Evolutionary conservation across 2,329 filamentous ascomycete species (phyloP), one percentile per base, ranked within the genome.

Genomic region (Zasmidium angulare): DNA sequence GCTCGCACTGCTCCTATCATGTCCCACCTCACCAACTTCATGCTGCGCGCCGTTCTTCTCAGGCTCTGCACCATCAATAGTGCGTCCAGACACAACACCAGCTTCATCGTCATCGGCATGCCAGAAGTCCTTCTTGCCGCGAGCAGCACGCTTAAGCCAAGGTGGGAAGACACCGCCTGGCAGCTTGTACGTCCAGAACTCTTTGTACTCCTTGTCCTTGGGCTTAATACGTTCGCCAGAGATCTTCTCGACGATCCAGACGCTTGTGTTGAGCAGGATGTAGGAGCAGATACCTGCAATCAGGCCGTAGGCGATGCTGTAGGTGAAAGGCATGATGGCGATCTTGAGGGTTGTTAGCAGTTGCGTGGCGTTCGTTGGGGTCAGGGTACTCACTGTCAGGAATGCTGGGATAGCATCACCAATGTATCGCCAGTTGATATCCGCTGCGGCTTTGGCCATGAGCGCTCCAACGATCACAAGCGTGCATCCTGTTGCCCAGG

Each of bases 401-500:
- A 96, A 96, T 2, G 91, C 90, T 0, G 91, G 91, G 22, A 96
- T 82, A 0, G 90, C 88, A 72, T 96, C 91, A 54, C 91, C 91
- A 61, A 91, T 81, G 76, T 96, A 96, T 50, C 81, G 81, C 91
- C 91, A 96, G 81, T 96, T 96, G 79, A 96, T 93, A 64, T 95
- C 89, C 17, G 84, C 85, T 12, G 89, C 89, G 1, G 89, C 83
- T 62, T 86, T 84, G 58, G 88, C 86, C 91, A 96, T 96, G 82
- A 96, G 88, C 20, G 87, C 87, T n/a, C 91, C 91, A 56, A 96
- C 90, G 43, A 96, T 86, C 66, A 96, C 83, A 23, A 96, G 82
- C n/a, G 92, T 92, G 72, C 89, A 92, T 50, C 91, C 91, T 0
- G 91, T 96, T 2, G 91, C 91, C 90, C 90, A 96, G 0, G 91